A percentile compares a stretch with the other conserved stretches of the same genome.
These are phyloP conservation scores for Capsicum baccatum DNA, from an alignment of 257 asterid species.

Conservation along the genomic window DNA sequence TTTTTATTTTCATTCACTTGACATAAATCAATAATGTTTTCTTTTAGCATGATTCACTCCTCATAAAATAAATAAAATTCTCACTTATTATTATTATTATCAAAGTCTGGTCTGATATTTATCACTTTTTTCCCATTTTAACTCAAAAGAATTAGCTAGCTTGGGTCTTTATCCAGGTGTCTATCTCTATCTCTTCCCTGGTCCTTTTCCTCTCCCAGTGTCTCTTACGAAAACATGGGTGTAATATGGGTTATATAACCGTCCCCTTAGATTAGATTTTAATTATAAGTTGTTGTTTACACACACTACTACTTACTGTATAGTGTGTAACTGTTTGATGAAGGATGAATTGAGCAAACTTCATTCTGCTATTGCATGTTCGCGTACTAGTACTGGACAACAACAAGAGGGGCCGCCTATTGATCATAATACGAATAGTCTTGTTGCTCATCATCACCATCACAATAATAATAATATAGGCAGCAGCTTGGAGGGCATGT, in stretches of 20 bases:
- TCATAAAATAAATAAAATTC: too few species aligned
- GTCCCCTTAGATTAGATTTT: background rate
- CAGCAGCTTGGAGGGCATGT: slow-evolving; percentile 37
- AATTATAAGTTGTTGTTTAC: slow-evolving; percentile 20
- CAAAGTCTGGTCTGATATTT: background rate
- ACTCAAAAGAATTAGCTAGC: background rate
- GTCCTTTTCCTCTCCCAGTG: background rate
- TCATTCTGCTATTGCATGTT: slow-evolving; percentile 48
- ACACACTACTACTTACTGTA: background rate
- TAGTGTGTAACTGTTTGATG: background rate
- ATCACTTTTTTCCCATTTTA: background rate
- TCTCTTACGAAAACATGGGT: background rate
- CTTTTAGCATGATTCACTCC: too few species aligned
- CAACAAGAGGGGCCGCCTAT: slow-evolving; percentile 28
- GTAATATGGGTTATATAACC: too few species aligned
- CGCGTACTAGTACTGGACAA: slow-evolving; percentile 22
- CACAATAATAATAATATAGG: slow-evolving; percentile 19
- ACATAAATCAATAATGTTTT: too few species aligned
- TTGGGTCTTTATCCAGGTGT: background rate
- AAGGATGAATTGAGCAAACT: slow-evolving; percentile 61
- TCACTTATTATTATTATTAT: too few species aligned
- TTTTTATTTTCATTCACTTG: too few species aligned
- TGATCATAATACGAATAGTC: slow-evolving; percentile 23
- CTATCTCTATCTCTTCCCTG: background rate
- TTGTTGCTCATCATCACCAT: background rate